Evolutionary conservation across 2,329 filamentous ascomycete genomes (phyloP), one percentile per base, ranked within the genome.

Genomic region (Beauveria varroae): DNA sequence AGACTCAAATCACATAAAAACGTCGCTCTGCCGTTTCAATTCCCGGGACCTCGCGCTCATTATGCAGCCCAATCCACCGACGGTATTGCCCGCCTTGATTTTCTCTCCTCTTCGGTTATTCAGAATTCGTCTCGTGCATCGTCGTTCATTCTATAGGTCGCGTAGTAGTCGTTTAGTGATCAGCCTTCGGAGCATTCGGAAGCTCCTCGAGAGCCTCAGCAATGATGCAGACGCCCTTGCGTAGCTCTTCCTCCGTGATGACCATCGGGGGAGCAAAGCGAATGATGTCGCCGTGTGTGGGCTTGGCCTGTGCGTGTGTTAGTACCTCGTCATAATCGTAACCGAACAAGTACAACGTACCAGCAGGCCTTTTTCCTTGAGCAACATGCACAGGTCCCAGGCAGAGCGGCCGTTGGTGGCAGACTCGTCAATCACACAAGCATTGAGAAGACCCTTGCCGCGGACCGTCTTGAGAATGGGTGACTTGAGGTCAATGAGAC

Each of bases 231-330:
- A 98, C 74, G 1, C 93, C 89, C 71, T 86, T 84, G 67, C 86
- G 82, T 66, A 99, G 88, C 77, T 99, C 86, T 63, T 88, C 84
- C 71, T 98, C 92, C 28, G 88, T 92, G 70, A 99, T 98, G 66
- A 99, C 92, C 60, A 99, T 81, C 22, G 95, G 95, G 52, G 95
- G 95, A n/a, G 95, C 95, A 64, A 99, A 88, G 62, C 95, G 90
- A 73, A 99, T 99, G 74, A 99, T 98, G 76, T 98, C 97, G 71
- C 96, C 88, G 76, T 99, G 95, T 7, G 95, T 99, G 34, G 95
- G 95, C 84, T 99, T 99, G 69, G 95, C 95, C 91, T 96, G 73
- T 71, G 63, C 24, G 34, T 62, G 61, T 72, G 70, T 66, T 43
- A 61, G 40, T 55, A 62, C 43, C 28, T 3, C 20, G 10, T 50